Percentiles rank a stretch among this genome's conserved stretches.
Conservation (phyloP, 169 alveolate genomes). For the Plasmodium knowlesi region DNA sequence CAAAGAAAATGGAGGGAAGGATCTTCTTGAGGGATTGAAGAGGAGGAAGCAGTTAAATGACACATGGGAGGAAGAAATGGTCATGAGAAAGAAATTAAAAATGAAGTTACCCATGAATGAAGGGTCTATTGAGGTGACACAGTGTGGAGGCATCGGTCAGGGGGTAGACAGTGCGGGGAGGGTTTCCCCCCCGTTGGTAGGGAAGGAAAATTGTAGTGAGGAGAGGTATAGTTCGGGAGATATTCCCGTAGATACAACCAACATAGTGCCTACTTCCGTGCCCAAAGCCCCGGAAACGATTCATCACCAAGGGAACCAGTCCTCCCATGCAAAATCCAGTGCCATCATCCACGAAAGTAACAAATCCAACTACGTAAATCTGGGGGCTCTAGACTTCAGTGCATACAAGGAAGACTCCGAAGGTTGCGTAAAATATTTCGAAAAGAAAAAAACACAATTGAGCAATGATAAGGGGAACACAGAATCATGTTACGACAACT, state of each 20-base stretch:
- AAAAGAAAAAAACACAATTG: conserved; percentile 18
- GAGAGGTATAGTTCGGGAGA: not conserved
- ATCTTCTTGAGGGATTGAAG: conserved; percentile 1
- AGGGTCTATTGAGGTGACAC: not conserved
- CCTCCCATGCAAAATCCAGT: not conserved
- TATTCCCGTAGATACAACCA: not conserved
- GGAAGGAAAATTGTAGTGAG: not conserved
- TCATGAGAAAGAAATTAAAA: conserved; percentile 26
- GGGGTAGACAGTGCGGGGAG: not conserved
- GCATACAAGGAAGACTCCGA: conserved; percentile 73
- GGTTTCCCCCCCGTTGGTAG: not conserved
- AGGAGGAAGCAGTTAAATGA: conserved; percentile 19
- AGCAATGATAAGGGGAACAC: not conserved
- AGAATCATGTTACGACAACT: not conserved
- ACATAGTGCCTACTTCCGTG: too few species aligned
- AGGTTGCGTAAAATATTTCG: conserved; percentile 60
- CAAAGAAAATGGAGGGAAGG: conserved; percentile 13
- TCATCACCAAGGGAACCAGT: not conserved
- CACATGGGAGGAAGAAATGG: conserved; percentile 44
- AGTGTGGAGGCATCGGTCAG: not conserved
- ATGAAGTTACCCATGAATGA: not conserved
- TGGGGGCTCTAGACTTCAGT: conserved; percentile 72
- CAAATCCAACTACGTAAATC: conserved; percentile 45
- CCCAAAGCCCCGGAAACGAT: not conserved
- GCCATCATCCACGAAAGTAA: conserved; percentile 17